Evolutionary conservation across 768 basidiomycete species (phyloP).

Genomic region (Austroboletus festivus): DNA sequence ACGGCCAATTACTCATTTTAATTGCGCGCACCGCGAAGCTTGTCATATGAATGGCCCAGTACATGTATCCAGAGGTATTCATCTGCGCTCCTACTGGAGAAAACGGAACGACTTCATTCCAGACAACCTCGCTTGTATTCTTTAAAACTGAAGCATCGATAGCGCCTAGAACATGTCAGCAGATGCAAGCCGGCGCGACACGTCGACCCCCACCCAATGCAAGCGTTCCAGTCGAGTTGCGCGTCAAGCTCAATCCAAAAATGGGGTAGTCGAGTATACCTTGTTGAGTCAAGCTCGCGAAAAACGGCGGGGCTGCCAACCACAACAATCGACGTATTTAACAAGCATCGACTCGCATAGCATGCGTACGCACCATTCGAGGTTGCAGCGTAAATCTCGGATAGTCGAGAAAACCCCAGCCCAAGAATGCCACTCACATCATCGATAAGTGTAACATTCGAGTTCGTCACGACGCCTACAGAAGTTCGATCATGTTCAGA

Average conservation of each 20-base stretch:
- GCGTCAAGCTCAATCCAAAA: constrained; percentile 67
- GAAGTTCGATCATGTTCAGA: neutral
- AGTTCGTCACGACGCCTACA: constrained; percentile 57
- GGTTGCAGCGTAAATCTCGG: constrained; percentile 46
- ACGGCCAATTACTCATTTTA: neutral
- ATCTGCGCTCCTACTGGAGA: constrained; percentile 56
- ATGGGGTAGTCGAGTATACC: constrained; percentile 71
- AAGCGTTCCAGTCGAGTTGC: constrained; percentile 58
- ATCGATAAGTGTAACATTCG: constrained; percentile 61
- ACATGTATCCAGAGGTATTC: constrained; percentile 67
- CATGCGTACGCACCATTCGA: constrained; percentile 48
- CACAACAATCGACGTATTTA: neutral
- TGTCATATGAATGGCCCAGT: constrained; percentile 67
- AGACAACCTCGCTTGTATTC: constrained; percentile 57
- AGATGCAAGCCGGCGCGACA: neutral
- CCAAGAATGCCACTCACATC: constrained; percentile 71
- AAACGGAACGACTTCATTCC: constrained; percentile 76
- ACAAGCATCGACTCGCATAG: neutral
- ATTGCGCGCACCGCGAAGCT: constrained; percentile 45
- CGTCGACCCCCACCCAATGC: constrained; percentile 48
- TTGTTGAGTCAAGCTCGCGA: constrained; percentile 56
- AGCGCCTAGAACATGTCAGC: constrained; percentile 51
- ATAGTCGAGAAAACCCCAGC: constrained; percentile 72
- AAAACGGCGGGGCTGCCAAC: constrained; percentile 61
- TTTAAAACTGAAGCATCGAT: constrained; percentile 67